These are phyloP conservation scores for Saccharum hybrid DNA, from an alignment of 202 grass and related monocot genomes.

Conservation along the genomic window DNA sequence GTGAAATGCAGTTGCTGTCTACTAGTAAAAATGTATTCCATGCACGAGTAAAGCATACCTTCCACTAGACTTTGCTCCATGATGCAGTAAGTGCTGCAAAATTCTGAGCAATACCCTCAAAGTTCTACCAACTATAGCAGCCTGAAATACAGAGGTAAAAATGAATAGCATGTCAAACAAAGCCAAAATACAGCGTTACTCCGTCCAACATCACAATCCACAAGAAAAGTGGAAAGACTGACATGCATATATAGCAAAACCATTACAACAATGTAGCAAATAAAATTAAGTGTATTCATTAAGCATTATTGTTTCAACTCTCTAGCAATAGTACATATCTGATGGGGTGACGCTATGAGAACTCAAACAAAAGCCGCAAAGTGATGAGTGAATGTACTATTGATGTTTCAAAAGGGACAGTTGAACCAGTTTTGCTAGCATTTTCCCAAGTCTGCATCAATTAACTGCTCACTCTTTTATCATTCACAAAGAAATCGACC, in stretches of 20 bases:
- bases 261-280: not conserved
- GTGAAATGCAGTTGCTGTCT: conserved; percentile 11
- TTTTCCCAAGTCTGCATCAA: conserved; percentile 12
- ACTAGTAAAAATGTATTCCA: conserved; percentile 22
- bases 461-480: conserved; percentile 15
- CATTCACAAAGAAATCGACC: conserved; percentile 26
- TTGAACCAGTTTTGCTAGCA: conserved; percentile 17
- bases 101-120: conserved; percentile 70
- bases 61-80: conserved; percentile 46
- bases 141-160: conserved; percentile 48
- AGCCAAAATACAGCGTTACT: not conserved
- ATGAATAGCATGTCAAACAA: conserved; percentile 29
- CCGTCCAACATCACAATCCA: conserved; percentile 22
- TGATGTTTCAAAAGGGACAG: not conserved
- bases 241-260: not conserved
- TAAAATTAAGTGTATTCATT: conserved; percentile 8
- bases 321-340: not conserved
- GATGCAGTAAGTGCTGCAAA: conserved; percentile 68
- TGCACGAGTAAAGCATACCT: conserved; percentile 57
- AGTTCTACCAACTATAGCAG: conserved; percentile 59
- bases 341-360: not conserved
- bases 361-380: not conserved
- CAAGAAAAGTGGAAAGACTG: not conserved
- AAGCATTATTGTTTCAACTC: conserved; percentile 13
- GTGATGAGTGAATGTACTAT: conserved; percentile 14